Evolutionary conservation across 768 basidiomycete species (phyloP), one percentile per base, ranked within the genome.

Genomic region (Pleurotus ostreatus): DNA sequence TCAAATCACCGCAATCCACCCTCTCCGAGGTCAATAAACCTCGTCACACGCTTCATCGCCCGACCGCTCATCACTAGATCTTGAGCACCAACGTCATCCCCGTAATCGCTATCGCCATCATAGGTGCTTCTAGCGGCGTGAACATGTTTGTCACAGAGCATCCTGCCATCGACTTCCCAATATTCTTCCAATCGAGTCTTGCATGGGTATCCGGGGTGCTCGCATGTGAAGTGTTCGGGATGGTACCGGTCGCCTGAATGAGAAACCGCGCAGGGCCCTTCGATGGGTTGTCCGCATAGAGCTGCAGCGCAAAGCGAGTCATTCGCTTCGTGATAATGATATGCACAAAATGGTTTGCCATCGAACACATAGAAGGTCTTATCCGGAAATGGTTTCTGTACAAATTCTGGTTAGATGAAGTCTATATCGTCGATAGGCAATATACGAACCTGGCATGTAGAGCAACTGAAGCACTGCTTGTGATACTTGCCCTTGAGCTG

Each of bases 401-500:
- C 51, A 23, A 46, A 58, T 30, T 58, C 12, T 20, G 40, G 40
- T 52, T 49, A 56, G 55, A 55, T 34, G 30, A 37, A 34, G 30
- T 46, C 56, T 49, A 46, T 18, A 23, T 12, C 41, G 26, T 37
- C 16, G 55, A 57, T 26, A 46, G 23, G 18, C 5, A 55, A 47
- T 57, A 60, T 25, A 71, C 78, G 57, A 68, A 90, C 88, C 65
- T 90, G 83, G 71, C 94, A 97, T 2, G 75, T 81, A 58, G 84
- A 77, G 71, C 94, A 98, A 62, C 86, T 92, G 68, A 98, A 98
- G 72, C 94, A 98, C 39, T 86, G 84, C 57, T 84, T 82, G 66
- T 96, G 94, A 70, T 95, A 96, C 69, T 98, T 98, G 58, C 94
- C 94, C 70, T 95, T 95, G 46, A 98, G 78, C 70, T 96, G 94